These are phyloP conservation scores for Selaginella tamariscina DNA, from an alignment of 75 land plant species.

Conservation along the genomic window DNA sequence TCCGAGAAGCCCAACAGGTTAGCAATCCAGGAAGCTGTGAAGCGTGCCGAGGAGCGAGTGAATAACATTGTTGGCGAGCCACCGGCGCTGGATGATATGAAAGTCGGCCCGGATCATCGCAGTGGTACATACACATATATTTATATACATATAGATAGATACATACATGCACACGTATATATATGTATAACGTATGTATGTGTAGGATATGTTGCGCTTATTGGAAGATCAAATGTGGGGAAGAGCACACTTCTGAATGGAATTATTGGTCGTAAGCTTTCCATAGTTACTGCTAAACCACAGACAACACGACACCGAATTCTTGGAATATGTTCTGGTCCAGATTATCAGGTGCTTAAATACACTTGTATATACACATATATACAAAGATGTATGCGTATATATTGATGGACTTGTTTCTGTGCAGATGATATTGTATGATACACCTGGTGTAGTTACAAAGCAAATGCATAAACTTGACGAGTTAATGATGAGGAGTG, in stretches of 20 bases:
- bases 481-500: constrained; percentile 99
- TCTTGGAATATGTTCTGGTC: constrained; percentile 87
- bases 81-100: constrained; percentile 10
- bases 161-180: too few species aligned
- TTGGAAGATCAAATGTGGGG: constrained; percentile 99
- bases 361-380: too few species aligned
- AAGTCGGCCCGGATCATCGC: constrained; percentile 44
- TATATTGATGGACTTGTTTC: neutral
- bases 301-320: constrained; percentile 97
- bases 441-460: constrained; percentile 91
- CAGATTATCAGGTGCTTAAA: constrained; percentile 82
- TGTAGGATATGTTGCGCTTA: constrained; percentile 91
- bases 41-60: constrained; percentile 42
- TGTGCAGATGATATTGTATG: constrained; percentile 86
- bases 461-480: constrained; percentile 90
- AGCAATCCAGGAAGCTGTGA: constrained; percentile 9
- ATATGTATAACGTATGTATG: too few species aligned
- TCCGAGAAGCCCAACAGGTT: constrained; percentile 68
- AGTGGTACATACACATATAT: too few species aligned
- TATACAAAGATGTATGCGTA: neutral
- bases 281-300: constrained; percentile 94
- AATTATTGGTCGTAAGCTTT: constrained; percentile 88
- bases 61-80: constrained; percentile 27
- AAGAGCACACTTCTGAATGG: constrained; percentile 94
- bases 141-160: too few species aligned